A percentile compares a stretch with the other conserved stretches of the same genome.
Evolutionary conservation across 306 rosid species (phyloP).

Genomic region (Oemleria cerasiformis): DNA sequence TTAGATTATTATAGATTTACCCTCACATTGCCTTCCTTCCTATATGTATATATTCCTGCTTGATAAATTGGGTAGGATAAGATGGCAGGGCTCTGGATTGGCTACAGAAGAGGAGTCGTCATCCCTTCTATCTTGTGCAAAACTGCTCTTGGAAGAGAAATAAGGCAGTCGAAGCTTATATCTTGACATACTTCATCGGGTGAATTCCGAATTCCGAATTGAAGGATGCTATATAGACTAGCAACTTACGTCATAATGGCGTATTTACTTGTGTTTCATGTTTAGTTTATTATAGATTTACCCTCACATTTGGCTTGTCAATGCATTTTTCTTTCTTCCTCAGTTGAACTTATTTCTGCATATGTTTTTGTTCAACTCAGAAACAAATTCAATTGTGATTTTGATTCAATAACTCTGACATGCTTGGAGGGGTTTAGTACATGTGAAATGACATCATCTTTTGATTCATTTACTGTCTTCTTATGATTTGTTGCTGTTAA

Average conservation of each 20-base stretch:
- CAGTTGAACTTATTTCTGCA: neutral
- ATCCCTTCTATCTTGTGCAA: slow-evolving; percentile 65
- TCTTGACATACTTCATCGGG: neutral
- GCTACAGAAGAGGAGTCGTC: slow-evolving; percentile 67
- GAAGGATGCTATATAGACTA: neutral
- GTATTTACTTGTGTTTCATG: neutral
- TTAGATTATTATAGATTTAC: neutral
- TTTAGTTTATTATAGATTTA: neutral
- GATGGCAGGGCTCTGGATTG: slow-evolving; percentile 87
- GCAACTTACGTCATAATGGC: neutral
- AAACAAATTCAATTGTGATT: neutral
- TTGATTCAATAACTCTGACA: neutral
- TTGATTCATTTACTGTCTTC: too few species aligned
- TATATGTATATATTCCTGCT: too few species aligned
- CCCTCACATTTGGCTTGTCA: neutral
- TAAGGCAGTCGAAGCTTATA: slow-evolving; percentile 31
- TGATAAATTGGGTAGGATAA: slow-evolving; percentile 83
- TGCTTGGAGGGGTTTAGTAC: neutral
- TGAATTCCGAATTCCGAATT: neutral
- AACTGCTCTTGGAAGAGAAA: slow-evolving; percentile 51
- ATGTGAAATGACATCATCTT: too few species aligned
- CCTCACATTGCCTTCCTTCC: too few species aligned
- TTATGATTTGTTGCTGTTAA: too few species aligned
- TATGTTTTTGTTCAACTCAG: neutral
- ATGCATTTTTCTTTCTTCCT: neutral